Conservation (phyloP, 2,329 filamentous ascomycete genomes). For the Fusarium subtropicale region DNA sequence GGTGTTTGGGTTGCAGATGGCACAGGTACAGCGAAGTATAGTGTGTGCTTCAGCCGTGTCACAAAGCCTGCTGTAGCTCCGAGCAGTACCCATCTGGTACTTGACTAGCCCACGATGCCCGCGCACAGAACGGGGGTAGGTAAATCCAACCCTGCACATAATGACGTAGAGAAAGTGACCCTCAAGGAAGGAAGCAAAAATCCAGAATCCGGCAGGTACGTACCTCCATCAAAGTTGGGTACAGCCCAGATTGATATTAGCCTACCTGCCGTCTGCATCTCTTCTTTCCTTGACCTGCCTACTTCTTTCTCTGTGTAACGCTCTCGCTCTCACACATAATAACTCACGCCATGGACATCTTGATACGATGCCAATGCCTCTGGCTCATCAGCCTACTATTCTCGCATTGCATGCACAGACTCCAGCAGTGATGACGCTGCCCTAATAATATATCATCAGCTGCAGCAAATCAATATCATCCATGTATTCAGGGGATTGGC, state of each 20-base stretch:
- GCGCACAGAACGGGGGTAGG: constrained; percentile 27
- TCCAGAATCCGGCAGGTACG: constrained; percentile 27
- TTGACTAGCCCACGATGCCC: constrained; percentile 28
- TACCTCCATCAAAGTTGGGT: constrained; percentile 8
- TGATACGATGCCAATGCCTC: constrained; percentile 3
- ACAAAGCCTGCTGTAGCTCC: background rate
- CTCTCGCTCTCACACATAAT: background rate
- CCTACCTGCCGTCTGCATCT: background rate
- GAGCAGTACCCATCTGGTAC: constrained; percentile 21
- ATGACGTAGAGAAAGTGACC: constrained; percentile 46
- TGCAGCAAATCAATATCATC: constrained; percentile 29
- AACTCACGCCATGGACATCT: background rate
- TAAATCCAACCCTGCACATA: constrained; percentile 36
- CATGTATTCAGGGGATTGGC: constrained; percentile 41
- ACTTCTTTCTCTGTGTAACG: background rate
- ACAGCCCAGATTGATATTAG: constrained; percentile 11
- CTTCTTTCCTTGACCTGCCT: background rate
- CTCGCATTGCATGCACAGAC: constrained; percentile 18
- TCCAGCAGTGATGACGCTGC: constrained; percentile 19
- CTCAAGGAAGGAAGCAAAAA: constrained; percentile 31
- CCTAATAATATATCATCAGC: constrained; percentile 27
- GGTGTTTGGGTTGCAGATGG: constrained; percentile 32
- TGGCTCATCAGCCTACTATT: background rate
- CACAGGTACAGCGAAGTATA: constrained; percentile 28
- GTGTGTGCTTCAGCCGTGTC: background rate